phyloP scores from a whole-genome alignment of 805 yeast genomes.

The Candida germanica region DNA sequence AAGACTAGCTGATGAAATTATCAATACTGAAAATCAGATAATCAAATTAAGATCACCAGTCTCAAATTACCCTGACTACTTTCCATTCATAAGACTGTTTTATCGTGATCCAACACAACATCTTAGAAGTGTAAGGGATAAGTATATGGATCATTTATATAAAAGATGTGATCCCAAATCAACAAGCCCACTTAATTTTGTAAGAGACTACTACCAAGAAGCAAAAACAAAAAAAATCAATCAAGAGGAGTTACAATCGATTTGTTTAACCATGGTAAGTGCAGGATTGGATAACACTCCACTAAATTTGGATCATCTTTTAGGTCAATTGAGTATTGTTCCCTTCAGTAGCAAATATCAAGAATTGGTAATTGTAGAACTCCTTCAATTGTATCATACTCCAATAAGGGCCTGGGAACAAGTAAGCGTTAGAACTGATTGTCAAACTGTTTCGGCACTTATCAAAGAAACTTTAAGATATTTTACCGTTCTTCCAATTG shows the following conservation, averaged over 20 bases:
- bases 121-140: constrained; percentile 44
- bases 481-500: constrained; percentile 65
- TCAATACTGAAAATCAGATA: constrained; percentile 54
- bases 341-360: constrained; percentile 39
- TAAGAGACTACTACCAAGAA: constrained; percentile 1
- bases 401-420: constrained; percentile 22
- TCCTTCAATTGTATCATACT: constrained; percentile 29
- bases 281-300: constrained; percentile 78
- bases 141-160: constrained; percentile 43
- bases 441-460: constrained; percentile 55
- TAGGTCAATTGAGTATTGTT: constrained; percentile 49
- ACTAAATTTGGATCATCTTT: constrained; percentile 54
- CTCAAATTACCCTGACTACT: constrained; percentile 52
- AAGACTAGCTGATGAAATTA: constrained; percentile 47
- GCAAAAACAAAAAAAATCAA: constrained; percentile 7
- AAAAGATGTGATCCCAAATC: neutral
- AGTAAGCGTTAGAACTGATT: constrained; percentile 24
- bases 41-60: constrained; percentile 56
- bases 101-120: constrained; percentile 15
- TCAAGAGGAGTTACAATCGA: constrained; percentile 47
- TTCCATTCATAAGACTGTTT: constrained; percentile 42
- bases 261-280: constrained; percentile 72
- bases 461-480: constrained; percentile 60
- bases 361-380: constrained; percentile 38
- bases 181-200: neutral